Percentiles rank a stretch among this genome's conserved stretches.
phyloP scores from a whole-genome alignment of 805 yeast species.

The Candida succiphila region DNA sequence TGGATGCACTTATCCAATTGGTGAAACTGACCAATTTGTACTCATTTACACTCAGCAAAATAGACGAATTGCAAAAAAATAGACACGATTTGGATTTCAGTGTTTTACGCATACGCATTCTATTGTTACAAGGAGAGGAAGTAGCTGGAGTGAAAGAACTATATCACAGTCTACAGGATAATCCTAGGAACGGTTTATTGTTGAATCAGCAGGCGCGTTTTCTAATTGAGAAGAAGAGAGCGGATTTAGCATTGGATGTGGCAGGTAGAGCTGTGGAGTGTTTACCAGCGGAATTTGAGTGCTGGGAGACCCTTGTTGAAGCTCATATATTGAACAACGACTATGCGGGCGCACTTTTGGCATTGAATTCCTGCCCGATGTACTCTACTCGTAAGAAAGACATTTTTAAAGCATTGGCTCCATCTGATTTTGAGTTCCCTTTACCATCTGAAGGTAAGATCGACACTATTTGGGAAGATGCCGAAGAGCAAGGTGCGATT shows the following conservation, averaged over 20 bases:
- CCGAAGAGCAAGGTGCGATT: conserved; percentile 20
- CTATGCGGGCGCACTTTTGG: conserved; percentile 47
- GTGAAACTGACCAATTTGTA: conserved; percentile 27
- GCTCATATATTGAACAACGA: conserved; percentile 49
- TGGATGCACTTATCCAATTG: conserved; percentile 37
- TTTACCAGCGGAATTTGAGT: conserved; percentile 66
- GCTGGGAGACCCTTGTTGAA: conserved; percentile 60
- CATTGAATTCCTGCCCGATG: conserved; percentile 73
- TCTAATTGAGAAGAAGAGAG: conserved; percentile 42
- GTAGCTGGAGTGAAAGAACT: conserved; percentile 35
- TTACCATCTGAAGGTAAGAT: conserved; percentile 45
- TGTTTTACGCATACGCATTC: conserved; percentile 31
- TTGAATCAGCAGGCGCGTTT: conserved; percentile 56
- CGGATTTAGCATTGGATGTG: conserved; percentile 44
- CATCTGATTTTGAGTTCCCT: conserved; percentile 36
- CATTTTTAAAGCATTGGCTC: conserved; percentile 29
- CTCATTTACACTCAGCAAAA: conserved; percentile 27
- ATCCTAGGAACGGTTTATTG: conserved; percentile 49
- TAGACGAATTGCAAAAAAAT: conserved; percentile 14
- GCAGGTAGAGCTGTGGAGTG: conserved; percentile 54
- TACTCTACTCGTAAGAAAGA: conserved; percentile 38
- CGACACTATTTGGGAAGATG: conserved; percentile 35
- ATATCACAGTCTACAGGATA: conserved; percentile 26
- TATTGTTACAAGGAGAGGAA: conserved; percentile 31
- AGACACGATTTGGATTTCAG: conserved; percentile 12